Base-by-base conservation (phyloP, 1,139 yeast genomes). In the Candida sanyaensis region DNA sequence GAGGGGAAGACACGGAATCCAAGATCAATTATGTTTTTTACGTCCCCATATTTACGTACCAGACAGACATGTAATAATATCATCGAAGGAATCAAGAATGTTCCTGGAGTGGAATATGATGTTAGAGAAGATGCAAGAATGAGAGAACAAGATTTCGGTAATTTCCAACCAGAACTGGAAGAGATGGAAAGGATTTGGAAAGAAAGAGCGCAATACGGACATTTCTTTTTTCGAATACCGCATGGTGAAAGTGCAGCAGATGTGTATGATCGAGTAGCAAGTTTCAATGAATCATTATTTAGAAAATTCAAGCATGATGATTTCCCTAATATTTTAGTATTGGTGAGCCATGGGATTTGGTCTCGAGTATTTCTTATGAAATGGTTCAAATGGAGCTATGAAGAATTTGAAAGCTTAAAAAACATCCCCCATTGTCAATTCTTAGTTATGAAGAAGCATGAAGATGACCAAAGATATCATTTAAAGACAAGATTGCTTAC, bases 201-300 rank as follows among this genome's bases (percentile, higher is more conserved):
- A 47, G 95, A 88, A 57, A 69, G 97, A 41, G 92, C 96, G 0
- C 83, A 84, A 55, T 91, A 91, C 66, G 97, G 97, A 0, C 96
- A 90, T 66, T 91, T 91, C 49, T 91, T 91, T 66, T 91, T 87
- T 63, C 69, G 97, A 47, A 91, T 91, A 31, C 97, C 97, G 9
- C 84, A 88, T 60, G 97, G 97, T 4, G 97, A 91, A 64, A 86
- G 93, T 59, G 97, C 97, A 0, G 97, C 97, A 0, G 97, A 91
- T 65, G 97, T 91, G 3, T 91, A 84, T 66, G 97, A 91, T 64
- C 71, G 97, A 43, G 86, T 92, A 51, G 88, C 96, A 2, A 88
- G 95, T 33, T 91, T 91, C 65, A 90, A 90, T 62, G 97, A 90
- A 64, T 82, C 96, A 0, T 66, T 91, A 41, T 89, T 85, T 63